Base-by-base conservation (phyloP, 768 basidiomycete genomes). In the Ephemerocybe angulata region DNA sequence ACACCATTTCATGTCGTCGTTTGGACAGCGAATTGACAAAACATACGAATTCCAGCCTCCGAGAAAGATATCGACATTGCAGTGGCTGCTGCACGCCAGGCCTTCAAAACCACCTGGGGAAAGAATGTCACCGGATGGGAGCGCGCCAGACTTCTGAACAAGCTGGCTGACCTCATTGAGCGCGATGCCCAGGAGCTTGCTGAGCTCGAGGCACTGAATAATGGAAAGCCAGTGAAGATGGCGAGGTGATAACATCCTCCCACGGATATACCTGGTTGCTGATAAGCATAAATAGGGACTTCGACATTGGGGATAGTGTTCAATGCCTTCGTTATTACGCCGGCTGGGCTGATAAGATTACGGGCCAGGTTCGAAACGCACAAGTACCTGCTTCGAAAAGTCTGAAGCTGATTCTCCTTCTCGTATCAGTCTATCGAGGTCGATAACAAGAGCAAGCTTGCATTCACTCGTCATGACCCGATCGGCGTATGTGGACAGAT, bases 401-500 rank as follows among this genome's bases (percentile, higher is more conserved):
- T 19, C 29, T 31, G 5, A 19, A 19, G 41, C 28, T 47, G 50
- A 35, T 53, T 50, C 40, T 42, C 38, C 46, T 56, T 28, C 11
- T 21, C 10, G 30, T 50, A 24, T 21, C 63, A 90, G 85, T 84
- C 82, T 29, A 82, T 94, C 59, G 91, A 93, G 67, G 77, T 90
- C 27, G 86, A 92, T 64, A 87, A 87, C 67, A 84, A 83, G 65
- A 75, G 72, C 47, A 97, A 96, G 71, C 72, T 90, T 52, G 90
- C 88, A 4, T 93, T 90, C 71, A 94, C 93, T 7, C 82, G 83
- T 31, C 88, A 89, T 63, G 93, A 95, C 44, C 93, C 94, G 19
- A 86, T 96, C 59, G 93, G 94, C n/a, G 93, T 95, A 28, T 93
- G 90, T 65, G 93, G 88, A 2, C 95, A 97, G 69, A 95, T 92